Conservation (phyloP, 306 rosid species). For the Gastrolobium bilobum region DNA sequence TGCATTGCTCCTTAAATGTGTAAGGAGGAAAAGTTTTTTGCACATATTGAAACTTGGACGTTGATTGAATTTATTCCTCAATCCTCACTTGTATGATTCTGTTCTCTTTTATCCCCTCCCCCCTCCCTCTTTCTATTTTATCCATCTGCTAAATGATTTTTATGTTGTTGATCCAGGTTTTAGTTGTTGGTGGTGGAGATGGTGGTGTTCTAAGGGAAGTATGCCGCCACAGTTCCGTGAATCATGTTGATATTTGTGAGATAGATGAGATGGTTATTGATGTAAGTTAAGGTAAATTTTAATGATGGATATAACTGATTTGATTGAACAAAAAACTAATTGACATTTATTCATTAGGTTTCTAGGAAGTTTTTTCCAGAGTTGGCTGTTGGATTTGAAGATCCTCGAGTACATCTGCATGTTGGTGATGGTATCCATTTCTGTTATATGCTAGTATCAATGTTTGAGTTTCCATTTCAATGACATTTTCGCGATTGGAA, state of each 20-base stretch:
- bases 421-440: constrained; percentile 79
- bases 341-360: constrained; percentile 62
- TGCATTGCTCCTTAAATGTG: neutral
- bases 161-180: constrained; percentile 64
- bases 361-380: constrained; percentile 85
- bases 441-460: constrained; percentile 14
- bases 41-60: neutral
- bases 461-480: constrained; percentile 2
- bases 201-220: constrained; percentile 97
- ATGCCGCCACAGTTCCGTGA: constrained; percentile 85
- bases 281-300: constrained; percentile 61
- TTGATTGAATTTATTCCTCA: constrained; percentile 14
- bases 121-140: neutral
- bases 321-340: constrained; percentile 36
- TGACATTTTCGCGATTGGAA: constrained; percentile 15
- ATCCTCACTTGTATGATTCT: neutral
- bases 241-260: constrained; percentile 95
- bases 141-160: constrained; percentile 1
- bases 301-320: constrained; percentile 5
- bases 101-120: neutral
- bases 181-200: constrained; percentile 99
- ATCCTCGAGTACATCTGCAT: constrained; percentile 93
- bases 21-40: constrained; percentile 30
- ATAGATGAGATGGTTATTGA: constrained; percentile 98
- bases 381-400: constrained; percentile 92